phyloP scores from a whole-genome alignment of 1,284 basidiomycete genomes.

The Malassezia psittaci region DNA sequence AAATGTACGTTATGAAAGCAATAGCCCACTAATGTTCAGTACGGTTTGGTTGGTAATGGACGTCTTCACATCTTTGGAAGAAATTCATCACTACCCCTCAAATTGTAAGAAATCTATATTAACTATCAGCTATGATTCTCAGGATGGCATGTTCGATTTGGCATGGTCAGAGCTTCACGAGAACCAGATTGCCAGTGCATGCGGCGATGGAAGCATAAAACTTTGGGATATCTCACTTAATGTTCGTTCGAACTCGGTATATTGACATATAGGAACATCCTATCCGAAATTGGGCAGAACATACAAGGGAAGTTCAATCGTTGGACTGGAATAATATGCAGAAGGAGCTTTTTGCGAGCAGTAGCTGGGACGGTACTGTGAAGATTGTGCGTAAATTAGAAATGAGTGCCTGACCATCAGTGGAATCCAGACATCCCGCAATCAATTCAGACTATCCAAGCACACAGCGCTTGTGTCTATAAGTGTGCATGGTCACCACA shows the following conservation, averaged over 20 bases:
- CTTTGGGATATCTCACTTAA: constrained; percentile 83
- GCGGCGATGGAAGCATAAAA: constrained; percentile 81
- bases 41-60: constrained; percentile 88
- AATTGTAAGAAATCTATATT: background rate
- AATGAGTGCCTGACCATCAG: background rate
- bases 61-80: constrained; percentile 25
- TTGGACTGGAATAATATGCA: constrained; percentile 93
- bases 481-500: constrained; percentile 83
- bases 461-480: constrained; percentile 75
- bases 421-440: constrained; percentile 73
- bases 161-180: constrained; percentile 90
- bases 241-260: constrained; percentile 52
- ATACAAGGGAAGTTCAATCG: constrained; percentile 81
- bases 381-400: constrained; percentile 60
- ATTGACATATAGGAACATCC: constrained; percentile 61
- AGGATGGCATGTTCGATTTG: constrained; percentile 82
- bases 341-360: constrained; percentile 75
- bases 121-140: constrained; percentile 68
- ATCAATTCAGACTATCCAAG: constrained; percentile 68
- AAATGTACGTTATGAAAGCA: constrained; percentile 52
- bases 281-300: constrained; percentile 84
- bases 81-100: background rate
- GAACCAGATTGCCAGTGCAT: constrained; percentile 78
- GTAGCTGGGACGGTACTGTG: constrained; percentile 78
- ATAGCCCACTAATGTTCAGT: constrained; percentile 45